Evolutionary conservation across 768 basidiomycete species (phyloP), one percentile per base, ranked within the genome.

Genomic region (Termitomyces sp.): DNA sequence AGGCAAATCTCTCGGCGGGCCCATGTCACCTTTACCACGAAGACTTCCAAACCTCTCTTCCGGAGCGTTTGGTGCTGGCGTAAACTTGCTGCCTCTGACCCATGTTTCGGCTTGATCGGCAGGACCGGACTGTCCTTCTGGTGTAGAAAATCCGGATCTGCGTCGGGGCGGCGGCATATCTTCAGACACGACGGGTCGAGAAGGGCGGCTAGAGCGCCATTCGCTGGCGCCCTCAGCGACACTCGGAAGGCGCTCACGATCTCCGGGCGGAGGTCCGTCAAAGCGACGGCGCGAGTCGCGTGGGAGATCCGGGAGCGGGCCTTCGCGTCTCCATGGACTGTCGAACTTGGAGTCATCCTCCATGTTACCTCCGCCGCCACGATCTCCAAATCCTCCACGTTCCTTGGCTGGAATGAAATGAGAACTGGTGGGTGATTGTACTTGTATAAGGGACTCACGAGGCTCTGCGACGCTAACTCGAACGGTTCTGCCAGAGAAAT

Each of bases 401-500:
- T 93, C 91, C 71, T 93, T 95, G 50, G 91, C 93, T 95, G 66
- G 40, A 13, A 49, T 40, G 38, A 28, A 51, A 50, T 66, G 60
- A 66, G 64, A 53, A 58, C 36, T 48, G 35, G 28, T 52, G 50
- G 16, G 35, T 43, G 28, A 56, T 33, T 36, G n/a, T 35, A 47
- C 59, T 33, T n/a, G 32, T 60, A 5, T 32, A 35, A 26, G 36
- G 36, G 16, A 84, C 92, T 80, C 71, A 96, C 94, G 93, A 65
- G 95, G 89, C 70, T 98, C 97, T 9, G 97, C 97, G 50, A 99
- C 97, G 71, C 89, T 94, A 60, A 98, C 87, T 59, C 97, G 84
- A 62, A 99, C 78, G 20, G 80, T 84, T 59, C 97, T 82, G 26
- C 93, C 91, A 23, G 86, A 84, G 50, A 98, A 79, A 64, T 71